Evolutionary conservation across 805 yeast genomes (phyloP).

Genomic region (Candida maesae): DNA sequence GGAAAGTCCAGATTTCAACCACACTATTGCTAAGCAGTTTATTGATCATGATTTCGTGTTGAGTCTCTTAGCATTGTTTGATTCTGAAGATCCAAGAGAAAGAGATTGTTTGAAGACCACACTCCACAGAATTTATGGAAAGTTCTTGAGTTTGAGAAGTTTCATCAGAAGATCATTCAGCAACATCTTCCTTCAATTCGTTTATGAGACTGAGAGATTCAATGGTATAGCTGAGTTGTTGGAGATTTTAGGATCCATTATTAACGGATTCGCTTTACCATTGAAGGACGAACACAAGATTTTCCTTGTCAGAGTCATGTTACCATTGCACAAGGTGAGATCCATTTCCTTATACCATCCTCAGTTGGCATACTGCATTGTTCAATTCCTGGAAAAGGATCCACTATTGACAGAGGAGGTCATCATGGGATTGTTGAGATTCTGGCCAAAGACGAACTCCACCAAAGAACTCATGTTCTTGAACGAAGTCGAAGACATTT

Average conservation of each 20-base stretch:
- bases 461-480: conserved; percentile 95
- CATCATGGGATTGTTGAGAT: conserved; percentile 86
- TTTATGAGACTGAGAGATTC: conserved; percentile 92
- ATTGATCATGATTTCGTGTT: conserved; percentile 89
- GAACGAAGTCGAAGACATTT: conserved; percentile 94
- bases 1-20: conserved; percentile 92
- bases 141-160: conserved; percentile 82
- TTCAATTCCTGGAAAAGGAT: conserved; percentile 94
- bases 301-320: conserved; percentile 76
- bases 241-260: conserved; percentile 93
- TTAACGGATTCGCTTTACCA: conserved; percentile 96
- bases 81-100: conserved; percentile 95
- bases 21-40: conserved; percentile 86
- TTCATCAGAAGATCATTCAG: conserved; percentile 88
- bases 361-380: conserved; percentile 94
- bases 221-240: conserved; percentile 93
- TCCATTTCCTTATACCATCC: conserved; percentile 90
- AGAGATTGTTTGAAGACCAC: conserved; percentile 94
- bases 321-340: conserved; percentile 91
- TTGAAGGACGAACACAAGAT: conserved; percentile 95
- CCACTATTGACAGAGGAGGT: conserved; percentile 91
- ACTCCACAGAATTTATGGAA: conserved; percentile 92
- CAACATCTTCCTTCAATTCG: conserved; percentile 88
- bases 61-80: conserved; percentile 81
- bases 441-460: conserved; percentile 95